Evolutionary conservation across 352 stramenopile genomes (phyloP), one percentile per base, ranked within the genome.

Genomic region (Phytophthora tentaculata): DNA sequence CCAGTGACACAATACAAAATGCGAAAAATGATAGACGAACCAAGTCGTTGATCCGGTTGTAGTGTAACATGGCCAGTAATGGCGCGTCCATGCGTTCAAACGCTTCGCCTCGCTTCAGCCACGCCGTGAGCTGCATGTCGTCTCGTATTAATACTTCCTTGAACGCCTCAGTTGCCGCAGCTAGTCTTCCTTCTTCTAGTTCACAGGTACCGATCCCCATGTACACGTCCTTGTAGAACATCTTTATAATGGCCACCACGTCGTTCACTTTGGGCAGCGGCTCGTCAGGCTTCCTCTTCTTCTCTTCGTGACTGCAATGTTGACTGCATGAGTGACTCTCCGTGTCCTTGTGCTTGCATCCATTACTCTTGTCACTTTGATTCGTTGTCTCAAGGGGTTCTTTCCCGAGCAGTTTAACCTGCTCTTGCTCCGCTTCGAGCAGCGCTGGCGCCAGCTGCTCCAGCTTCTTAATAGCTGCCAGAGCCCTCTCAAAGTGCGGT

Each of bases 151-250:
- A 63, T 24, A 90, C 81, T 41, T 93, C 76, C 23, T 93, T 93
- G 32, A 85, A 90, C 43, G 80, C 83, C 28, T 93, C 81, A 1
- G 81, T 82, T 0, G 81, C 81, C 8, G 68, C 71, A 0, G 81
- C 79, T 19, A 83, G 59, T 3, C 67, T 66, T 8, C 43, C 32
- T 52, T 57, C 22, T 12, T 71, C 57, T 4, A 87, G 53, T 5
- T 84, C 57, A 65, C 81, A 89, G 1, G 57, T 49, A 1, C 83
- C 81, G 35, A 91, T 77, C 5, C 81, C 85, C 26, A 85, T 53
- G 53, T 82, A 88, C 4, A 86, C 70, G 57, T 93, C 85, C 28
- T 83, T 88, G 58, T 85, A 81, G 57, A 93, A 90, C 83, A 90
- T 91, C 2, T 61, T 76, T 3, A 90, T 64, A 32, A 93, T 77